Evolutionary conservation across 257 asterid genomes (phyloP).

Genomic region (Capsicum baccatum): DNA sequence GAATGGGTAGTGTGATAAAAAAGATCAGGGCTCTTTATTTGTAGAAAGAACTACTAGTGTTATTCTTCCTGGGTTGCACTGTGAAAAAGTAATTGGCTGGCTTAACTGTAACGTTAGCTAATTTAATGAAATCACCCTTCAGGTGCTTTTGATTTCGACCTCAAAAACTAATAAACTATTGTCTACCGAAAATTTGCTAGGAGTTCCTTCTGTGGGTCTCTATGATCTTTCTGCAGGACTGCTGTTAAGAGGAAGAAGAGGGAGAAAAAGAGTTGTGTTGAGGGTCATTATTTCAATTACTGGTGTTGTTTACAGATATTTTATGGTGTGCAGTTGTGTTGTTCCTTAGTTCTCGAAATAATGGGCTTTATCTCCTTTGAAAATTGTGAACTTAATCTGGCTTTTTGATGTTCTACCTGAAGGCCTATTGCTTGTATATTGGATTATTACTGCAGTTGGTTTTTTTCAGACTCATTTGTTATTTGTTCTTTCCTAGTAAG

Average conservation of each 20-base stretch:
- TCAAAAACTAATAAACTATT: neutral
- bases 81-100: too few species aligned
- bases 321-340: neutral
- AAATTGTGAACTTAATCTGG: neutral
- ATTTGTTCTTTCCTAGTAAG: neutral
- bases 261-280: conserved; percentile 25
- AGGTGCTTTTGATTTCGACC: too few species aligned
- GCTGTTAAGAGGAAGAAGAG: conserved; percentile 25
- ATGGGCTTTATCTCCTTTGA: neutral
- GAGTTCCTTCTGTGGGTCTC: conserved; percentile 27
- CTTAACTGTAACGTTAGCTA: too few species aligned
- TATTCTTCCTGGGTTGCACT: too few species aligned
- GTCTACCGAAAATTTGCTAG: conserved; percentile 34
- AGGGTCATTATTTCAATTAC: conserved; percentile 25
- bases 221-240: conserved; percentile 25
- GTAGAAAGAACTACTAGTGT: too few species aligned
- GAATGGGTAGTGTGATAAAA: too few species aligned
- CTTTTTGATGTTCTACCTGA: neutral
- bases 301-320: neutral
- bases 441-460: neutral
- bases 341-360: neutral
- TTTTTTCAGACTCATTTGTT: neutral
- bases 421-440: neutral
- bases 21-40: too few species aligned
- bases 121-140: too few species aligned